These are phyloP conservation scores for Pontederia crassipes DNA, from an alignment of 176 grass and related monocot species.

Conservation along the genomic window DNA sequence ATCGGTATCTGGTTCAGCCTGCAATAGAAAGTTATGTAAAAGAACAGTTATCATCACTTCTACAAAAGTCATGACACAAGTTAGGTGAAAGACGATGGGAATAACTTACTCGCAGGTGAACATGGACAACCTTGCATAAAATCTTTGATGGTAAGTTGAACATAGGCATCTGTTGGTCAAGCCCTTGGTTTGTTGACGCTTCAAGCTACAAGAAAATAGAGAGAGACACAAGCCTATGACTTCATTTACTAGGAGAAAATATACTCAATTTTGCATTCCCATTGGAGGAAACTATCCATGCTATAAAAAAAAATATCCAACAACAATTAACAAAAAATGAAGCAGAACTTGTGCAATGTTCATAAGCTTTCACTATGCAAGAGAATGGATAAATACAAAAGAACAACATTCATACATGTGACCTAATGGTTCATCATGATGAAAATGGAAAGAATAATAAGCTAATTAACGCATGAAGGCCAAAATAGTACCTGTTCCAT, in stretches of 20 bases:
- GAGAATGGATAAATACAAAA: not conserved
- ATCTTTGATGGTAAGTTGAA: conserved; percentile 78
- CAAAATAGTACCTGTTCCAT: conserved; percentile 77
- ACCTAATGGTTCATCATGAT: not conserved
- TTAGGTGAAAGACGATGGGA: conserved; percentile 1
- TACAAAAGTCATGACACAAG: not conserved
- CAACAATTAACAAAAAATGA: not conserved
- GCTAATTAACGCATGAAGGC: not conserved
- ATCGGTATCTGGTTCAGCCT: conserved; percentile 91
- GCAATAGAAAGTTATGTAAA: conserved; percentile 18
- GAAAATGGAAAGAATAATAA: not conserved
- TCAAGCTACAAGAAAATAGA: conserved; percentile 44
- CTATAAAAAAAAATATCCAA: too few relatives aligned
- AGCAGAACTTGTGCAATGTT: not conserved
- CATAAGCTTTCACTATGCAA: too few relatives aligned
- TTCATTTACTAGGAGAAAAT: not conserved
- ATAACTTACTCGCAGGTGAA: conserved; percentile 57
- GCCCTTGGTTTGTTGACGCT: conserved; percentile 70
- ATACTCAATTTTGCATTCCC: not conserved
- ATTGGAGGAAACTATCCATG: too few relatives aligned
- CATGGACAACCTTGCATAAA: conserved; percentile 75
- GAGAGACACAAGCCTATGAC: not conserved
- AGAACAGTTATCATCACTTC: not conserved
- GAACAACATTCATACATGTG: not conserved
- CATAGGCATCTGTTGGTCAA: conserved; percentile 68